A percentile compares a stretch with the other conserved stretches of the same genome.
Evolutionary conservation across 768 basidiomycete genomes (phyloP).

Genomic region (Mycena filopes): DNA sequence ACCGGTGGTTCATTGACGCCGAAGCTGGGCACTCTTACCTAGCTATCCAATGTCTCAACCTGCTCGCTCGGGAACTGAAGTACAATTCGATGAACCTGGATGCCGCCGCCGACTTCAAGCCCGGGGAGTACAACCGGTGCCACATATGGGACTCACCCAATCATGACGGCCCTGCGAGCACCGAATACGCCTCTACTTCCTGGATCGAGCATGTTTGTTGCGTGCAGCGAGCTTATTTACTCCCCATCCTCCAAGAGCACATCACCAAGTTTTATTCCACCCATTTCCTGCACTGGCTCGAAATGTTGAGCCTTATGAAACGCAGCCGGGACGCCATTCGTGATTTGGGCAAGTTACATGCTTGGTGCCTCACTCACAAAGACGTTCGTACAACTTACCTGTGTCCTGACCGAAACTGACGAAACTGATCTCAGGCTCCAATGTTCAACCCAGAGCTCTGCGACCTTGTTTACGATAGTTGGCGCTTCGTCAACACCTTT

Average conservation of each 20-base stretch:
- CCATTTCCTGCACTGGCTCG: constrained; percentile 6
- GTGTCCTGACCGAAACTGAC: no score
- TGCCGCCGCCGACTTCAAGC: neutral
- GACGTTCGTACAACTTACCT: neutral
- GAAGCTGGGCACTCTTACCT: neutral
- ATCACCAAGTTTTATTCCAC: neutral
- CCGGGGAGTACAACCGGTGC: neutral
- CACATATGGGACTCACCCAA: neutral
- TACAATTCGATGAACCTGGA: neutral
- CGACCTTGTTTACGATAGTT: neutral
- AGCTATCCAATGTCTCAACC: neutral
- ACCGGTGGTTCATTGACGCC: neutral
- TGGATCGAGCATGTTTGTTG: neutral
- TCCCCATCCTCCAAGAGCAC: neutral
- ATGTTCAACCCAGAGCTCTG: neutral
- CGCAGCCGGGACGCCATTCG: neutral
- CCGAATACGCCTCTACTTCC: neutral
- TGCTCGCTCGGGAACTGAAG: neutral
- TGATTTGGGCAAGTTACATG: neutral
- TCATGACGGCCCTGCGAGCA: neutral
- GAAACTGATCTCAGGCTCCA: neutral
- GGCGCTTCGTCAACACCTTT: constrained; percentile 4
- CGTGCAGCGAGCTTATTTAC: neutral
- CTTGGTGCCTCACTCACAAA: neutral
- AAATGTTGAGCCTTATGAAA: neutral